Evolutionary conservation across 164 flowering plant genomes (phyloP).

Genomic region (Umbilicus rupestris): DNA sequence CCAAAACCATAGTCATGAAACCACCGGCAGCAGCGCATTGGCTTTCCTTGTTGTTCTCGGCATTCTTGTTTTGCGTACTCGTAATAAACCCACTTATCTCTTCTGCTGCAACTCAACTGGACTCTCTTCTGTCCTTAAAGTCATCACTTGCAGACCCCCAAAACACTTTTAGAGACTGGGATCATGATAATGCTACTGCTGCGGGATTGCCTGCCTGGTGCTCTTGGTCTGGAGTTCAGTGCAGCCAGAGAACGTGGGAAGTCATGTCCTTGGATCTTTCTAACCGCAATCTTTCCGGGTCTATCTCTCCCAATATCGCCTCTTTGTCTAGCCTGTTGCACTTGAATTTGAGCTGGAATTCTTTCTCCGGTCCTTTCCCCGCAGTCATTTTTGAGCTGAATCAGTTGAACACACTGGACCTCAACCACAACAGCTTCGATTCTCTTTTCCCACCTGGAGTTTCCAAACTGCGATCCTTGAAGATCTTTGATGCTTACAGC

Average conservation of each 20-base stretch:
- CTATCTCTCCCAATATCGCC: conserved; percentile 29
- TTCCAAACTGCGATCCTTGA: conserved; percentile 41
- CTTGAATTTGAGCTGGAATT: conserved; percentile 65
- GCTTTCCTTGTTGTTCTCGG: too few species aligned
- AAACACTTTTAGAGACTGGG: conserved; percentile 53
- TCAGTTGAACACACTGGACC: conserved; percentile 47
- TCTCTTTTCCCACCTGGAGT: conserved; percentile 59
- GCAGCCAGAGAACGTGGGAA: conserved; percentile 32
- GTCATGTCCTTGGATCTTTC: conserved; percentile 66
- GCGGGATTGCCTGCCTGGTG: conserved; percentile 61
- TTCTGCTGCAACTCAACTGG: conserved; percentile 28
- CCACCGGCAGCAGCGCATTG: too few species aligned
- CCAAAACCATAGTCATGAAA: too few species aligned
- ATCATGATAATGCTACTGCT: too few species aligned
- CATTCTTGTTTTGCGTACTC: background rate
- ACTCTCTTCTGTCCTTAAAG: conserved; percentile 63
- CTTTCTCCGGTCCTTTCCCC: conserved; percentile 56
- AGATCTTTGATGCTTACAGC: conserved; percentile 55
- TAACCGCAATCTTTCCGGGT: conserved; percentile 66
- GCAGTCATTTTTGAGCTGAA: conserved; percentile 39
- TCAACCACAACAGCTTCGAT: conserved; percentile 68
- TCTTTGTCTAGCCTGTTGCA: conserved; percentile 30
- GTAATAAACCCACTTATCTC: conserved; percentile 1
- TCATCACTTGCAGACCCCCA: conserved; percentile 58
- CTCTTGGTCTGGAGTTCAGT: conserved; percentile 74